Percentiles rank a stretch among this genome's conserved stretches.
Evolutionary conservation across 768 basidiomycete genomes (phyloP).

Genomic region (Leccinum longicurvipes): DNA sequence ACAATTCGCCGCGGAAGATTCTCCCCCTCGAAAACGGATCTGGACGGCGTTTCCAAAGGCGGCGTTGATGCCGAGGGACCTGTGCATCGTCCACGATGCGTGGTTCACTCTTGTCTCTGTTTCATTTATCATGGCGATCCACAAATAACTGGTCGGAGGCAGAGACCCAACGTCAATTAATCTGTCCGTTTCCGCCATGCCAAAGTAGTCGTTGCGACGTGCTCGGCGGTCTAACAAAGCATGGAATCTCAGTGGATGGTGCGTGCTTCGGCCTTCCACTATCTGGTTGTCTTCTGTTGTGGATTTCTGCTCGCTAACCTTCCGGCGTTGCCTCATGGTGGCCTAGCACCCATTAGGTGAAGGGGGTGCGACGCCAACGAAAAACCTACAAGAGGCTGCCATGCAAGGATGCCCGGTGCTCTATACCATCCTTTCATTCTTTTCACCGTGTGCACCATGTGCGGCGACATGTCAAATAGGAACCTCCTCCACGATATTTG

Average conservation of each 20-base stretch:
- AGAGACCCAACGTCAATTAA: not conserved
- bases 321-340: not conserved
- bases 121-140: not conserved
- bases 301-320: not conserved
- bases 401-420: not conserved
- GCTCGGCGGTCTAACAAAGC: not conserved
- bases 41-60: no score
- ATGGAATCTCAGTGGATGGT: not conserved
- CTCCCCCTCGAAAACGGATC: no score
- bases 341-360: not conserved
- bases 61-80: no score
- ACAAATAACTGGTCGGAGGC: not conserved
- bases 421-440: not conserved
- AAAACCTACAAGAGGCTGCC: conserved; percentile 4
- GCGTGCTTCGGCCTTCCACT: not conserved
- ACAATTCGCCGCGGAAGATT: no score
- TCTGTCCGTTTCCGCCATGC: not conserved
- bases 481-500: not conserved
- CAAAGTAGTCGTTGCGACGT: not conserved
- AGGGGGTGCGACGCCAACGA: not conserved
- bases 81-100: not conserved
- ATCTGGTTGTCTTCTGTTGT: not conserved
- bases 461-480: no score
- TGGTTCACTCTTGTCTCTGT: not conserved
- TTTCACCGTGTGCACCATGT: not conserved